Evolutionary conservation across 148 eudicot species (phyloP).

Genomic region (Amaranthus hypochondriacus): DNA sequence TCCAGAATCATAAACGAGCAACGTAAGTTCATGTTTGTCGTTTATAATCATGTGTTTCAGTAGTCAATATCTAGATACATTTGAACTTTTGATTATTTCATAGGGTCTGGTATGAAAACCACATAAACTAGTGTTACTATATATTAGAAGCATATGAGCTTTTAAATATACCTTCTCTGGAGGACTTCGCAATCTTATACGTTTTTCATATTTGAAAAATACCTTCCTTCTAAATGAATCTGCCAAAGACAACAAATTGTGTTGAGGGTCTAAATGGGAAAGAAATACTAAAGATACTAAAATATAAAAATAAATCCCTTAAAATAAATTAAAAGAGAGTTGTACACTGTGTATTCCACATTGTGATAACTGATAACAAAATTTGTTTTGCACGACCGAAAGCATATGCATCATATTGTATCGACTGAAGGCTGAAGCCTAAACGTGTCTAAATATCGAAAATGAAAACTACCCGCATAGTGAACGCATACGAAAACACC

Average conservation of each 20-base stretch:
- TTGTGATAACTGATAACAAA: background rate
- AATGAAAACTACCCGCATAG: no score
- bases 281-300: background rate
- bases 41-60: conserved; percentile 5
- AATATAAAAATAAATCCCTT: background rate
- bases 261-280: background rate
- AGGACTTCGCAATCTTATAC: conserved; percentile 76
- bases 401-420: no score
- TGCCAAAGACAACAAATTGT: conserved; percentile 28
- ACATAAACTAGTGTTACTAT: background rate
- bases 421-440: no score
- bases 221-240: conserved; percentile 75
- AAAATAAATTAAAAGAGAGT: background rate
- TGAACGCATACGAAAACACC: no score
- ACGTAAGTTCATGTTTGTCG: background rate
- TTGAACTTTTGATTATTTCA: conserved; percentile 5
- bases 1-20: background rate
- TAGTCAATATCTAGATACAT: conserved; percentile 6
- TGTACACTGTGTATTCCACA: background rate
- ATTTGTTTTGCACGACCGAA: no score
- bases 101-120: background rate
- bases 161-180: conserved; percentile 72
- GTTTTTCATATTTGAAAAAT: conserved; percentile 87
- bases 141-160: conserved; percentile 1
- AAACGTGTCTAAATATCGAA: no score